Base-by-base conservation (phyloP, 2,329 filamentous ascomycete species). In the Calonectria henricotiae region DNA sequence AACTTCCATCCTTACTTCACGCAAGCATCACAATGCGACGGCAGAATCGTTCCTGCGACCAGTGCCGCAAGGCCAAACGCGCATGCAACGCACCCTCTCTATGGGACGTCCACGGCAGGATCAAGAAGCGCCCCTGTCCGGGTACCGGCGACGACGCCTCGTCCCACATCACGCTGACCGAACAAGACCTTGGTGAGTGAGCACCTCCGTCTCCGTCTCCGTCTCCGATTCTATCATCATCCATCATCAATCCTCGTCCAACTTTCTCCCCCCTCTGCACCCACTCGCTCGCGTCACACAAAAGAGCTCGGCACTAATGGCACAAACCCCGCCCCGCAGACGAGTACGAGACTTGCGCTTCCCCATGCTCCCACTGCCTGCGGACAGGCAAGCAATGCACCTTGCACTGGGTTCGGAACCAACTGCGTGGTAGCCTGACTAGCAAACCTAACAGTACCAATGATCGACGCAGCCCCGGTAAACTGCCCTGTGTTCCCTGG, bases 11-110 rank as follows among this genome's bases (percentile, higher is more conserved):
- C 39, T 61, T 61, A 44, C 39, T 37, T 61, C 39, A 44, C 39
- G 23, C 55, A 25, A 61, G 25, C 43, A 49, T 65, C 37, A 71
- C 27, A 27, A 77, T 77, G 75, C 75, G 75, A 69, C 75, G 75
- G 25, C 75, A 77, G 60, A 77, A 77, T 62, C 75, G 75, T 32
- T 77, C 75, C 62, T 77, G 75, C 70, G 75, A 77, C 55, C 75
- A 77, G 69, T 77, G 75, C 66, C 74, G 75, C 55, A 77, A 77
- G 73, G 75, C 75, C 66, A 77, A 77, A 65, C 73, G 75, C 47
- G 75, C 75, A 65, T 77, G 75, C 60, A 75, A 77, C 63, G 75
- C 75, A 67, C 75, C 75, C 23, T 77, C 75, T 4, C 58, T 77
- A 20, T 77, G 75, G 75, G 73, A 76, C n/a, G 75, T 77, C 27